Evolutionary conservation across 2,329 filamentous ascomycete species (phyloP).

Genomic region (Mollisia scopiformis): DNA sequence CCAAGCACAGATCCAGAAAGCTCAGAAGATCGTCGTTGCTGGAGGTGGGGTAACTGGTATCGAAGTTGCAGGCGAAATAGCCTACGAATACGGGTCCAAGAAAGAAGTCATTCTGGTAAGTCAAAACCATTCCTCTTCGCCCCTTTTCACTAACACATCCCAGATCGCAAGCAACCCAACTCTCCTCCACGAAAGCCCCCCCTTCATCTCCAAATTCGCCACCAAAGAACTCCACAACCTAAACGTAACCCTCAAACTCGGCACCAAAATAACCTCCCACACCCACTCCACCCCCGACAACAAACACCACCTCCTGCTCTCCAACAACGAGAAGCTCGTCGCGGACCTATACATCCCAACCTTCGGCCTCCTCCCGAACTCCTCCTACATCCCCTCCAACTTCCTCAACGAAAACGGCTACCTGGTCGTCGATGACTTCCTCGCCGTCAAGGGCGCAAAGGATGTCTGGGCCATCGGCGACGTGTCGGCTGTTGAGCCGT

Average conservation of each 20-base stretch:
- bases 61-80: slow-evolving; percentile 35
- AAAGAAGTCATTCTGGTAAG: slow-evolving; percentile 29
- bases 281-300: slow-evolving; percentile 42
- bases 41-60: slow-evolving; percentile 40
- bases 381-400: slow-evolving; percentile 51
- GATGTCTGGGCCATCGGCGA: slow-evolving; percentile 35
- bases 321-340: slow-evolving; percentile 48
- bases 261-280: slow-evolving; percentile 45
- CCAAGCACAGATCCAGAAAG: slow-evolving; percentile 25
- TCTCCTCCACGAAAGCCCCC: slow-evolving; percentile 27
- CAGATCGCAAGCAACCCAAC: slow-evolving; percentile 38
- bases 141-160: not conserved
- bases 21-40: slow-evolving; percentile 36
- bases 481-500: slow-evolving; percentile 25
- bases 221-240: slow-evolving; percentile 51
- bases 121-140: not conserved
- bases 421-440: slow-evolving; percentile 53
- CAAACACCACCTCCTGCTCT: slow-evolving; percentile 52
- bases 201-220: slow-evolving; percentile 28
- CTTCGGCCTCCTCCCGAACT: slow-evolving; percentile 58
- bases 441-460: slow-evolving; percentile 47
- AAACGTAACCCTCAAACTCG: slow-evolving; percentile 51
- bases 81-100: slow-evolving; percentile 27
- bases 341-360: slow-evolving; percentile 62
- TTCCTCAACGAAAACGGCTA: slow-evolving; percentile 50